Percentiles rank a stretch among this genome's conserved stretches.
phyloP scores from a whole-genome alignment of 768 basidiomycete species.

The Macrolepiota dolichaula region DNA sequence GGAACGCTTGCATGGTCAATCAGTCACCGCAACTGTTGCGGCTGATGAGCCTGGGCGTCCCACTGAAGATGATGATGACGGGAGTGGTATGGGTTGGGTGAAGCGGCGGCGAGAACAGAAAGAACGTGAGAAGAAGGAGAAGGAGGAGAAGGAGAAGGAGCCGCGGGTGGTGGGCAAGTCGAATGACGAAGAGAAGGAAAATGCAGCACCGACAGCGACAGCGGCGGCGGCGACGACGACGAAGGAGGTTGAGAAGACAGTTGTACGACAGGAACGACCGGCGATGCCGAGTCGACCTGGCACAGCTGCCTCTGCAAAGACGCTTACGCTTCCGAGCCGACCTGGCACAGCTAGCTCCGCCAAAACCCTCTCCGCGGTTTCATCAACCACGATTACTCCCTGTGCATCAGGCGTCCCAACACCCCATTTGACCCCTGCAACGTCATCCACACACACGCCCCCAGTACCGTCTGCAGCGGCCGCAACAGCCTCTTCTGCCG shows the following conservation, averaged over 20 bases:
- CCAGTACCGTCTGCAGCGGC: neutral
- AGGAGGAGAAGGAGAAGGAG: constrained; percentile 24
- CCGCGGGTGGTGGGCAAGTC: constrained; percentile 14
- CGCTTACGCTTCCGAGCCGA: neutral
- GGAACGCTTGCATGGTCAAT: constrained; percentile 19
- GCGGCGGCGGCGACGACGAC: neutral
- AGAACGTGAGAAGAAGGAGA: constrained; percentile 46
- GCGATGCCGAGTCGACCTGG: neutral
- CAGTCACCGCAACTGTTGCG: neutral
- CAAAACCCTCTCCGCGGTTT: neutral
- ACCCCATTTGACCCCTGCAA: neutral
- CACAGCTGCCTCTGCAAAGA: neutral
- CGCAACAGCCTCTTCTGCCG: constrained; percentile 10
- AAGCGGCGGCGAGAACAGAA: constrained; percentile 54
- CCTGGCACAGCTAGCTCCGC: constrained; percentile 4
- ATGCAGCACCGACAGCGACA: neutral
- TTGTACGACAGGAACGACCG: constrained; percentile 11
- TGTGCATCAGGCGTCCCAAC: neutral
- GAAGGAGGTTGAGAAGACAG: constrained; percentile 24
- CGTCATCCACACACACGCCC: neutral
- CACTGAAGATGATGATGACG: constrained; percentile 63
- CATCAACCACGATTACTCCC: neutral
- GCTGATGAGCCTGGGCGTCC: constrained; percentile 5
- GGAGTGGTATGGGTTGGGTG: constrained; percentile 86
- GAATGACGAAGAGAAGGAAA: neutral